Percentiles rank a stretch among this genome's conserved stretches.
Conservation (phyloP, 345 rosid species). For the Brassica cretica region DNA sequence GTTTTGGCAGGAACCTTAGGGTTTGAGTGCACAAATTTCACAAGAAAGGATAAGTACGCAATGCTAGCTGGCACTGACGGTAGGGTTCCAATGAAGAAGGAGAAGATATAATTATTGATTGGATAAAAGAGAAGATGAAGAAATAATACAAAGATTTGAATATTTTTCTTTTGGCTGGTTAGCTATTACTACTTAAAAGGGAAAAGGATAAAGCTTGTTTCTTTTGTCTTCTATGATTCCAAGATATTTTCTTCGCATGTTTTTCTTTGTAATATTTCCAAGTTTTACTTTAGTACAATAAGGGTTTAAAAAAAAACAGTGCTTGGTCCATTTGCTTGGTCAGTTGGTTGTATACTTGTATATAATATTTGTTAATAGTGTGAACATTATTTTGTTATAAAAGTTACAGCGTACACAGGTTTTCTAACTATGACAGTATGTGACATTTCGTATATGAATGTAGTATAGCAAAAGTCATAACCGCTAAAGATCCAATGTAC, state of each 20-base stretch:
- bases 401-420: background rate
- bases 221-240: constrained; percentile 15
- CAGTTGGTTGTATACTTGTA: constrained; percentile 10
- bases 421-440: background rate
- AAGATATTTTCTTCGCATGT: constrained; percentile 13
- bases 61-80: constrained; percentile 93
- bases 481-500: background rate
- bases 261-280: background rate
- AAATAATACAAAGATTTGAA: constrained; percentile 27
- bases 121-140: constrained; percentile 18
- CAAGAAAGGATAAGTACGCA: constrained; percentile 92
- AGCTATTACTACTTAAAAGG: background rate
- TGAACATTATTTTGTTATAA: constrained; percentile 8
- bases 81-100: constrained; percentile 37
- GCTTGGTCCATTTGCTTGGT: background rate
- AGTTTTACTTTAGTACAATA: constrained; percentile 27
- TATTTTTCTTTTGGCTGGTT: constrained; percentile 18
- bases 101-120: constrained; percentile 29
- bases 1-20: constrained; percentile 82
- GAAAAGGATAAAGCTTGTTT: constrained; percentile 18
- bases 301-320: background rate
- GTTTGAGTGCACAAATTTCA: constrained; percentile 85
- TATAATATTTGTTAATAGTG: constrained; percentile 1
- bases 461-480: background rate
- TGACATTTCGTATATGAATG: constrained; percentile 14